phyloP scores from a whole-genome alignment of 1,284 basidiomycete species.

The Rhizoctonia solani region DNA sequence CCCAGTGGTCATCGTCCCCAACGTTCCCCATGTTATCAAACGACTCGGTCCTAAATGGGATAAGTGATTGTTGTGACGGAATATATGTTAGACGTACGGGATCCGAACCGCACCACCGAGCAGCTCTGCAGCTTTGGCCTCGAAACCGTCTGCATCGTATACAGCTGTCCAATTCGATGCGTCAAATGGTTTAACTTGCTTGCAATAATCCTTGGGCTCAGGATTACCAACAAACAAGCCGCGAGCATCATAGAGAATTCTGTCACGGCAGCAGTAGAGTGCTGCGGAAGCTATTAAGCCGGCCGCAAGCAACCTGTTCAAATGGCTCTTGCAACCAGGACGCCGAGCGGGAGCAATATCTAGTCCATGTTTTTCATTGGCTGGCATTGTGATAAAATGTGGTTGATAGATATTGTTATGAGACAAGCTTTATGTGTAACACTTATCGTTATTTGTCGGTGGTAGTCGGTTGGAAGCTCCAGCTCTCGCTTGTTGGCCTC shows the following conservation, averaged over 20 bases:
- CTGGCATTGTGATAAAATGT: too few species aligned
- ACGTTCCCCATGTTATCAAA: constrained; percentile 48
- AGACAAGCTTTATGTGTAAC: too few species aligned
- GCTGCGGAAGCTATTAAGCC: constrained; percentile 14
- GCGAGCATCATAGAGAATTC: background rate
- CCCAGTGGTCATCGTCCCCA: constrained; percentile 48
- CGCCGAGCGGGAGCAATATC: background rate
- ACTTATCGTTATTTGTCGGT: too few species aligned
- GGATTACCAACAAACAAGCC: background rate
- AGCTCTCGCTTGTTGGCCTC: background rate
- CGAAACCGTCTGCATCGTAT: constrained; percentile 53
- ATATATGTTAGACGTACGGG: constrained; percentile 46
- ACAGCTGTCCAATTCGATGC: constrained; percentile 36
- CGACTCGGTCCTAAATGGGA: constrained; percentile 43
- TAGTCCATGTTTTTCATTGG: background rate
- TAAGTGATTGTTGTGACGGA: background rate
- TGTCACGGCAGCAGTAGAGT: constrained; percentile 13
- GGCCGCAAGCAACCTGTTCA: constrained; percentile 1
- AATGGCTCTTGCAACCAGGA: background rate
- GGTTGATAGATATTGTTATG: too few species aligned
- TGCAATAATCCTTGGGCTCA: constrained; percentile 19
- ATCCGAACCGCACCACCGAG: constrained; percentile 56
- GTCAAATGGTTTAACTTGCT: constrained; percentile 28
- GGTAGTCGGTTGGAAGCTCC: background rate
- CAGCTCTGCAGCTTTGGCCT: constrained; percentile 55